Evolutionary conservation across 805 yeast genomes (phyloP), one percentile per base, ranked within the genome.

Genomic region (Myxozyma geophila): DNA sequence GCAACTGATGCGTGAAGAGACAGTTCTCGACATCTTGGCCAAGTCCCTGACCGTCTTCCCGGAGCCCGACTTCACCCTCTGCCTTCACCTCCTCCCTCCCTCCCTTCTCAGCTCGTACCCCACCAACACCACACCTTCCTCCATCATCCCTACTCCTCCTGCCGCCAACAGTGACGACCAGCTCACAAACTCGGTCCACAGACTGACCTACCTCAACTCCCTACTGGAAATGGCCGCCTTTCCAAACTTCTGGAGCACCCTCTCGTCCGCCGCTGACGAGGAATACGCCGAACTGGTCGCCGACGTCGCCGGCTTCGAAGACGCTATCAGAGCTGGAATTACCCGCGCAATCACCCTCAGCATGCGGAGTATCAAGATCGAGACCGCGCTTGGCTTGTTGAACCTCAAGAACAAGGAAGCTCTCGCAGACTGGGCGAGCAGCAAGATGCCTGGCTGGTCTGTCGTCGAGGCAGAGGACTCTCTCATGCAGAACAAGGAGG

Each of bases 61-160:
- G 60, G 74, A 78, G 50, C 72, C 77, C 49, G 84, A 81, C 67
- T 81, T 82, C 72, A 70, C 78, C 43, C 71, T 80, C 44, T 79
- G 78, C 59, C 72, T 82, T 53, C 83, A 82, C 63, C 73, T 81
- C 36, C 74, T 81, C 53, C 84, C 84, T 21, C 72, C 81, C 12
- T 74, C 75, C 43, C 77, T 77, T 7, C 70, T 77, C 46, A 51
- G 40, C 39, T 19, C 58, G 6, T 56, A 59, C 57, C 50, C 55
- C 35, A 17, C 59, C 47, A 21, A 49, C 33, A 37, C 54, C 13
- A 33, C 43, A 15, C 28, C 23, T 15, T 37, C 62, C 10, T 72
- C 72, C 39, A 61, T 58, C 13, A 59, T 68, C 1, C 70, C 68
- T 0, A 59, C 59, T 44, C 59, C 67, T 12, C 67, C 67, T 2